phyloP scores from a whole-genome alignment of 1,284 basidiomycete species.

The Ustilago bromivora region DNA sequence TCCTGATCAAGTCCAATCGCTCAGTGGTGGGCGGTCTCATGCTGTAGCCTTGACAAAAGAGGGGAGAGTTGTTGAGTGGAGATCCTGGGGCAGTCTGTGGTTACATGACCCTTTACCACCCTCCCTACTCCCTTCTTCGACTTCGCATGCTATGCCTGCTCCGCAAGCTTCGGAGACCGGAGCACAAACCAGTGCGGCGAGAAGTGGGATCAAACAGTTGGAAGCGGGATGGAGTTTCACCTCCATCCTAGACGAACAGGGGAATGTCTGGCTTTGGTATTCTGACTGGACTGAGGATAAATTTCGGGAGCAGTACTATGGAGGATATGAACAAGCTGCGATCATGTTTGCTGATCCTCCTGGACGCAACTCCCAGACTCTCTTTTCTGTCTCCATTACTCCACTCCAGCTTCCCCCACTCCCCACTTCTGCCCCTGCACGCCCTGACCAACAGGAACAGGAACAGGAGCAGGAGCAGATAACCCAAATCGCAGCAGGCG shows the following conservation, averaged over 20 bases:
- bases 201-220: conserved; percentile 38
- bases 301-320: conserved; percentile 14
- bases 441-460: not conserved
- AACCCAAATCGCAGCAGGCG: conserved; percentile 49
- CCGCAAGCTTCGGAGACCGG: not conserved
- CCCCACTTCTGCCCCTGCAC: not conserved
- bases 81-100: conserved; percentile 37
- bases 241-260: conserved; percentile 23
- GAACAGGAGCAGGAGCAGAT: conserved; percentile 13
- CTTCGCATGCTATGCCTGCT: too few relatives aligned
- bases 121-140: not conserved
- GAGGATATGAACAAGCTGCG: not conserved
- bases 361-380: conserved; percentile 1
- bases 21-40: conserved; percentile 77
- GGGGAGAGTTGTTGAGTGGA: conserved; percentile 48
- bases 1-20: conserved; percentile 23
- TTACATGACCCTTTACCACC: conserved; percentile 21
- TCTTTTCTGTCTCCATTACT: conserved; percentile 20
- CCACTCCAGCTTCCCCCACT: conserved; percentile 19
- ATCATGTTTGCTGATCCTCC: conserved; percentile 15
- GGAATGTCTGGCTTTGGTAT: conserved; percentile 29
- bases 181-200: not conserved
- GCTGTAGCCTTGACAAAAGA: conserved; percentile 73
- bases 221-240: conserved; percentile 59
- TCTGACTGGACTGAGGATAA: conserved; percentile 18